Base-by-base conservation (phyloP, 2,329 filamentous ascomycete species). In the Domatiomyces catenatus region DNA sequence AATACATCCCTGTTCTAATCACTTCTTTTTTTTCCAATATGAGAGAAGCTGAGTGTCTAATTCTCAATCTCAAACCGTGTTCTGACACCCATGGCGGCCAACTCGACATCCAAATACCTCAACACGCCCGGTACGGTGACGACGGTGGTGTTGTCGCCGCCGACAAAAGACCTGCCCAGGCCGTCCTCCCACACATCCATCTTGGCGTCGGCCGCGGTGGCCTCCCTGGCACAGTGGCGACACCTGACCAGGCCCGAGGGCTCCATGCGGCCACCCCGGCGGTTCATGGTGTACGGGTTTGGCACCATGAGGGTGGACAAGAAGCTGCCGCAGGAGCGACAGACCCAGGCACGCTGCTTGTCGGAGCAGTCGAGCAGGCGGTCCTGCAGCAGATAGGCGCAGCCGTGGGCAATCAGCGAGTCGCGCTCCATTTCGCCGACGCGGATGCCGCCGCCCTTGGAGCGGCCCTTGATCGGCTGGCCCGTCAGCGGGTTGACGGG, bases 341-440 rank as follows among this genome's bases (percentile, higher is more conserved):
- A 98, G 57, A 96, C 81, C 81, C 89, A 94, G 0, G 88, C 83
- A 56, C 83, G 82, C 24, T 83, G 81, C 66, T 94, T 93, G 67
- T 98, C 92, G 48, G 86, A 94, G 70, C 92, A 98, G 72, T 98
- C 96, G 73, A 98, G 82, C 53, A 98, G 74, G 52, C 92, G 84
- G 67, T 98, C 92, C 66, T 98, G 92, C 5, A 98, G 77, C 53
- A 98, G 69, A 72, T 94, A 96, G 2, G 90, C 89, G 1, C 89
- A 92, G 20, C 92, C 92, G 73, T 98, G 92, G 3, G 92, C 92
- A 51, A 98, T 78, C 19, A 98, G 75, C 2, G 90, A 86, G 67
- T 98, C 92, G 58, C 92, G 84, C 71, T 98, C 92, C 92, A 98
- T 98, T 69, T 98, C 92, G 69, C 92, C 92, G 26, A 98, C 90